Conservation (phyloP, 345 rosid species). For the Dimocarpus longan region DNA sequence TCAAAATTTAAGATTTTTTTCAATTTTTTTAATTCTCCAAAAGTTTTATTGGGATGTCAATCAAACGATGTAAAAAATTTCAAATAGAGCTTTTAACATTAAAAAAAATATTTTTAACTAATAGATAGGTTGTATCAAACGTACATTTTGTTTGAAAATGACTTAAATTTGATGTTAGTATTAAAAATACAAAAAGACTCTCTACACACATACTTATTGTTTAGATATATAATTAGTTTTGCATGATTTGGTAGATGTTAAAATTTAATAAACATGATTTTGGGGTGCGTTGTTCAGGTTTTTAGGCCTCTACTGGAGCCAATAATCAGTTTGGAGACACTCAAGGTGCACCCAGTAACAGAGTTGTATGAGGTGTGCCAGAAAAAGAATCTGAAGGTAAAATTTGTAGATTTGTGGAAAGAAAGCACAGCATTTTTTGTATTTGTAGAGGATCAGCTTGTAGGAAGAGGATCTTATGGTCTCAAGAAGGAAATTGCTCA, state of each 20-base stretch:
- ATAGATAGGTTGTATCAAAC: too few relatives aligned
- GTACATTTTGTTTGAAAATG: too few relatives aligned
- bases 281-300: conserved; percentile 33
- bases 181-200: background rate
- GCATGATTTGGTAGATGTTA: too few relatives aligned
- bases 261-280: background rate
- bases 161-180: too few relatives aligned
- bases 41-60: too few relatives aligned
- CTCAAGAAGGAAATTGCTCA: conserved; percentile 58
- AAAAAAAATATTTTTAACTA: too few relatives aligned
- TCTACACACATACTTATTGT: too few relatives aligned
- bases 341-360: conserved; percentile 48
- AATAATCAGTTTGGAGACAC: conserved; percentile 38
- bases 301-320: conserved; percentile 59
- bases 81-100: too few relatives aligned
- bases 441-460: conserved; percentile 33
- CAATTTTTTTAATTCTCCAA: too few relatives aligned
- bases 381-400: conserved; percentile 47
- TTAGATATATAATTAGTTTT: too few relatives aligned
- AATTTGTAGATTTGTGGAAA: conserved; percentile 51
- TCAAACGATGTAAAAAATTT: too few relatives aligned
- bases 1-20: too few relatives aligned
- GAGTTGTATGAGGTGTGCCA: conserved; percentile 60
- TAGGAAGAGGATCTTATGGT: conserved; percentile 42
- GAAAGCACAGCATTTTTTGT: conserved; percentile 38